Evolutionary conservation across 345 rosid genomes (phyloP), one percentile per base, ranked within the genome.

Genomic region (Clarkia xantiana): DNA sequence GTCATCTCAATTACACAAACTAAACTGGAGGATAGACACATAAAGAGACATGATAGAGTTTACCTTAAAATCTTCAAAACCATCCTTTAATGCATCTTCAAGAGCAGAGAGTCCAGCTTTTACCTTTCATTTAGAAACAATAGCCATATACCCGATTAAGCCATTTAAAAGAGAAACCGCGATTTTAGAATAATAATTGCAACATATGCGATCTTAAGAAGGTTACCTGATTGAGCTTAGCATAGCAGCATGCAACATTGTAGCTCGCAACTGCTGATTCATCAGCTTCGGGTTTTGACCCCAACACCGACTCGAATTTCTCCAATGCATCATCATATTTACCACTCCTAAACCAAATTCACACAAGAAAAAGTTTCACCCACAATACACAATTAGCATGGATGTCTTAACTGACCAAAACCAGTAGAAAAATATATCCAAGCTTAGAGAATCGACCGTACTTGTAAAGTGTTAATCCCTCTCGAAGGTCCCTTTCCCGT

Each of bases 211-310:
- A 2, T 4, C 6, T 20, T 20, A 47, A n/a, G 9, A 14, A 7
- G 4, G 5, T n/a, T 70, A 85, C 97, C 86, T 76, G 94, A 70
- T 81, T 71, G 56, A 90, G 94, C 77, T 81, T 86, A 20, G 91
- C 79, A 67, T 83, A 90, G 58, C 95, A 86, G 62, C 89, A 90
- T 22, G 97, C 94, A 18, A 90, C 95, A 67, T 90, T 86, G 78
- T 86, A 86, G 67, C 94, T 76, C 18, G 95, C 86, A n/a, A 81
- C 78, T 1, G 97, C 59, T 67, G 94, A 74, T 74, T 90, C 95
- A 22, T 51, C 56, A n/a, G 67, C 62, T 18, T 81, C 78, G 45
- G 97, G 95, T 78, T 70, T 90, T 12, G 91, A 79, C 48, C 97
- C 97, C 66, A 86, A 51, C 14, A 86, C 91, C 18, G 95, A 90